A percentile compares a stretch with the other conserved stretches of the same genome.
phyloP scores from a whole-genome alignment of 2,329 filamentous ascomycete genomes.

The Stemphylium lycopersici region DNA sequence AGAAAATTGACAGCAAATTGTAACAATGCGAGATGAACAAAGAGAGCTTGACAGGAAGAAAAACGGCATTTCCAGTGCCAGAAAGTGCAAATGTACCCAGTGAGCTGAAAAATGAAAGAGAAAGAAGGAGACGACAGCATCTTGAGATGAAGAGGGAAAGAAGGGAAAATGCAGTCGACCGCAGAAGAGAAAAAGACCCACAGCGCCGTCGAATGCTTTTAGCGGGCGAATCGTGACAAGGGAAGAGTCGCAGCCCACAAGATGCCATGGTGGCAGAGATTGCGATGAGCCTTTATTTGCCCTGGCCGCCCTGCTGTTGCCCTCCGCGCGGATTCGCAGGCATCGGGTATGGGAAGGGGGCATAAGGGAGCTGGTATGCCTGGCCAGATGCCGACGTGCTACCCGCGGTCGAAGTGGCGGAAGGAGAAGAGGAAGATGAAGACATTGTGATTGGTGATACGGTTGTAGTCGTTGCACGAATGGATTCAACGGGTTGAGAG shows the following conservation, averaged over 20 bases:
- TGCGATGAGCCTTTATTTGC: slow-evolving; percentile 24
- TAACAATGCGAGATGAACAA: not conserved
- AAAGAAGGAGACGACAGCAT: not conserved
- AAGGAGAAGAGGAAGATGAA: slow-evolving; percentile 41
- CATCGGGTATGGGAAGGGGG: slow-evolving; percentile 47
- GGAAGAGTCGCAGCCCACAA: not conserved
- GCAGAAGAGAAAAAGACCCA: not conserved
- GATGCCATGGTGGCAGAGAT: not conserved
- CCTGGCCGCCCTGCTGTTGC: slow-evolving; percentile 23
- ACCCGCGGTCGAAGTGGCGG: slow-evolving; percentile 40
- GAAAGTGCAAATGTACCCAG: slow-evolving; percentile 14
- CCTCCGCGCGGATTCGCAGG: slow-evolving; percentile 35
- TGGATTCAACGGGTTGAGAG: slow-evolving; percentile 21
- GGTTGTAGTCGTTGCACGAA: slow-evolving; percentile 2
- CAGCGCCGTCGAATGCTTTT: not conserved
- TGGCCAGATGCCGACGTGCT: slow-evolving; percentile 37
- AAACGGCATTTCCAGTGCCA: slow-evolving; percentile 17
- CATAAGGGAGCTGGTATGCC: slow-evolving; percentile 43
- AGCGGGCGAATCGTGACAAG: not conserved
- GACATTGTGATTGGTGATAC: slow-evolving; percentile 33
- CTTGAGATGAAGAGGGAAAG: not conserved
- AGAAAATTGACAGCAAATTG: not conserved
- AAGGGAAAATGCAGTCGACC: not conserved
- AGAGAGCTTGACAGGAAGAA: not conserved
- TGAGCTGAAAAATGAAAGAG: slow-evolving; percentile 5